Base-by-base conservation (phyloP, 2,329 filamentous ascomycete genomes). In the Fusarium algeriense region DNA sequence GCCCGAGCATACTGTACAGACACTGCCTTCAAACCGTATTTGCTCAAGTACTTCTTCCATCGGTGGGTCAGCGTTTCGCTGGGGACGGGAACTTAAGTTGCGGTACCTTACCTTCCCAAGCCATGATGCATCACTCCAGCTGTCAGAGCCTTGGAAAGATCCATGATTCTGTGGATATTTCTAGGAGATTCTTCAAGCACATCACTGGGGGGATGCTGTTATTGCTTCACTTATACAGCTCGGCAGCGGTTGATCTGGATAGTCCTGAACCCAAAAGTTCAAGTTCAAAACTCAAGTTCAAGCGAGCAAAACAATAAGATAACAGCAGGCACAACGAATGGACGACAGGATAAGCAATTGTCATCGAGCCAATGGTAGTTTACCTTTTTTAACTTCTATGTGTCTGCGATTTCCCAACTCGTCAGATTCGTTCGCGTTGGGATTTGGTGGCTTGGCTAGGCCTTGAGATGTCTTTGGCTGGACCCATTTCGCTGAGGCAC, bases 361-460 rank as follows among this genome's bases (percentile, higher is more conserved):
- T 23, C 44, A 60, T 49, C 37, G 43, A 59, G 40, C 64, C 65
- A 67, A 68, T 67, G 38, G 59, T 54, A 64, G 58, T 64, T 64
- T 67, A 67, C 56, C 44, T 45, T 59, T 57, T 71, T 48, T 35
- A 53, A 60, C 67, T 72, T 62, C 48, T 54, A 58, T 67, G 57
- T 67, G 65, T 58, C 57, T 69, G 45, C 15, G 48, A 60, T 63
- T 70, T 54, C 61, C 64, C 58, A 40, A 57, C 59, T 73, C 64
- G 50, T 59, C 60, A 75, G 64, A 70, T 60, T 68, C 49, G 63
- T 48, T 75, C 69, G 66, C 50, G 68, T 71, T 74, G 64, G 67
- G 65, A 58, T 69, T 67, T 38, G 64, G 70, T 72, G 73, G 73
- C 73, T 75, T 68, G 68, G 69, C 67, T 72, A 49, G 64, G 53